Base-by-base conservation (phyloP, 371 early-diverging fungal genomes). In the Mortierella sp. region DNA sequence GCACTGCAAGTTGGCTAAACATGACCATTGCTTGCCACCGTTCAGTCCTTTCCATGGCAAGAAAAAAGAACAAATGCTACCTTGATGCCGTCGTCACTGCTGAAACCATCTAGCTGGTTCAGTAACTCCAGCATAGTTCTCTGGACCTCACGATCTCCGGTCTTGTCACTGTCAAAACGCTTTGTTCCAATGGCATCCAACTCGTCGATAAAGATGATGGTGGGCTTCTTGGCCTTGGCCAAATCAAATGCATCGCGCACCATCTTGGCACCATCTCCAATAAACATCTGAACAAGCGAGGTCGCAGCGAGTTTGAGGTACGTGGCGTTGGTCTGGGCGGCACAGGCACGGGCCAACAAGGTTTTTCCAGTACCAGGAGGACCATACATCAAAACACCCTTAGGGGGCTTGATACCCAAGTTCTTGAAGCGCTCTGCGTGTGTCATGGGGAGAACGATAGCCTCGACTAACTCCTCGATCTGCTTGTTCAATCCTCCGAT, bases 191-290 rank as follows among this genome's bases (percentile, higher is more conserved):
- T 96, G 55, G 99, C 99, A 89, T 99, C 99, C 87, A 99, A 93
- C 90, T 99, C 99, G 91, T 99, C 99, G 87, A 99, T 99, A 88
- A 99, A 99, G 86, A 99, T 99, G 87, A 99, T 99, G 28, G 99
- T 96, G 5, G 99, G 99, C 37, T 98, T 94, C 89, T 99, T 99
- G 83, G 99, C 99, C 88, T 98, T 98, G 28, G 99, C 99, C 73
- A 99, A 89, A 34, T 95, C 96, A 90, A 99, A 99, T 5, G 99
- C 98, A 87, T 99, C 99, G 53, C 99, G 95, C 16, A 99, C 99
- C 76, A 99, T 91, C 85, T 98, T 97, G 69, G 99, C 99, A 77
- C 99, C 99, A 84, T 99, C 99, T 83, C 99, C 99, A 83, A 99
- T 99, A 90, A 99, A 99, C 99, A 99, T 99, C 89, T 98, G 99